Evolutionary conservation across 2,329 filamentous ascomycete species (phyloP).

Genomic region (Harringtonia aguacate): DNA sequence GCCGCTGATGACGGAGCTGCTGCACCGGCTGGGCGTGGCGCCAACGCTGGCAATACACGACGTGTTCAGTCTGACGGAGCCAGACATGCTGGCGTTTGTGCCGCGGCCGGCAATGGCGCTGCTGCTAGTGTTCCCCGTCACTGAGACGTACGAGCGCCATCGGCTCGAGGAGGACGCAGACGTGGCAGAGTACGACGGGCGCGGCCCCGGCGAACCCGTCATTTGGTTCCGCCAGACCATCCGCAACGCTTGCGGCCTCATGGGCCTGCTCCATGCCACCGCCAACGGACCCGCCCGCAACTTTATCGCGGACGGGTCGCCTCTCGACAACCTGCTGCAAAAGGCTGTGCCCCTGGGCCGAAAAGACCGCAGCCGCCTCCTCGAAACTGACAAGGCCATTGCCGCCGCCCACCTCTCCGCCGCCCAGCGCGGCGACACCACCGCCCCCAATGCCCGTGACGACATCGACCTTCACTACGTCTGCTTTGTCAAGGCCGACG

Average conservation of each 20-base stretch:
- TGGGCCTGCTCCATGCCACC: slow-evolving; percentile 75
- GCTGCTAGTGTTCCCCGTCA: slow-evolving; percentile 85
- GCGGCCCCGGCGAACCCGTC: slow-evolving; percentile 62
- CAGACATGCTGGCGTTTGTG: slow-evolving; percentile 73
- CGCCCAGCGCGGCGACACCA: slow-evolving; percentile 66
- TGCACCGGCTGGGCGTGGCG: slow-evolving; percentile 78
- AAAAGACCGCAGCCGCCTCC: slow-evolving; percentile 53
- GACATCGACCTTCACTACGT: slow-evolving; percentile 93
- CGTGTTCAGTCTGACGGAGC: slow-evolving; percentile 82
- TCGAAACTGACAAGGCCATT: slow-evolving; percentile 67
- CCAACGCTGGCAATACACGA: slow-evolving; percentile 71
- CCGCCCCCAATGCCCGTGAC: slow-evolving; percentile 66
- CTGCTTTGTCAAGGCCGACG: slow-evolving; percentile 70
- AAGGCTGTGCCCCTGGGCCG: slow-evolving; percentile 63
- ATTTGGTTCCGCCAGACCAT: slow-evolving; percentile 96
- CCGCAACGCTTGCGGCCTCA: slow-evolving; percentile 82
- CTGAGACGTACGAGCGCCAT: slow-evolving; percentile 64
- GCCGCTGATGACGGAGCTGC: slow-evolving; percentile 72
- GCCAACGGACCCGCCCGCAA: slow-evolving; percentile 62
- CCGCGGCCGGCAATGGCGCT: slow-evolving; percentile 82
- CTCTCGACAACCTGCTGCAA: slow-evolving; percentile 54
- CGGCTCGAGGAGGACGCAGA: slow-evolving; percentile 62
- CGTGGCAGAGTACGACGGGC: slow-evolving; percentile 52
- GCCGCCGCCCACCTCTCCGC: slow-evolving; percentile 71
- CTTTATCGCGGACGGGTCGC: slow-evolving; percentile 46